These are phyloP conservation scores for Fusarium coicis DNA, from an alignment of 2,329 filamentous ascomycete species.

Conservation along the genomic window DNA sequence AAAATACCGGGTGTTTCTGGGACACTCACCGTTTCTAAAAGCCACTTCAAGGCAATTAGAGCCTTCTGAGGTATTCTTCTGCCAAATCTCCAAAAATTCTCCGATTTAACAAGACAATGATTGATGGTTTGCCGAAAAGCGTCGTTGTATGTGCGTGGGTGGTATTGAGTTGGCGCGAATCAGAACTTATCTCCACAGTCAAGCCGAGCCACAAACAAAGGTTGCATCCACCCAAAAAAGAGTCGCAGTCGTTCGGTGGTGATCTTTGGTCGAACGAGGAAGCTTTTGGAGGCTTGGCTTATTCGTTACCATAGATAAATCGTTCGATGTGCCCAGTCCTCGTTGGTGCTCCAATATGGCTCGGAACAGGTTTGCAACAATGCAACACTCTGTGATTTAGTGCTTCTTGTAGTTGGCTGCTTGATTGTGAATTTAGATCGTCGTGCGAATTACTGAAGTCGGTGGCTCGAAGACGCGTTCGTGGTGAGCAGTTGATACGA, in stretches of 20 bases:
- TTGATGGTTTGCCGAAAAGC: neutral
- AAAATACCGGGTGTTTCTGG: conserved; percentile 15
- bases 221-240: conserved; percentile 13
- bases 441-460: neutral
- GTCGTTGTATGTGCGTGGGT: neutral
- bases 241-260: neutral
- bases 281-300: conserved; percentile 1
- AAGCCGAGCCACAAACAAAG: neutral
- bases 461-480: neutral
- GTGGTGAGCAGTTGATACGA: neutral
- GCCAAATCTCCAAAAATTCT: neutral
- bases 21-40: conserved; percentile 29
- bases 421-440: neutral
- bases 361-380: neutral
- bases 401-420: neutral
- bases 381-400: neutral
- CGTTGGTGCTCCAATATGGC: neutral
- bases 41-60: neutral
- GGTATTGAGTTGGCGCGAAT: conserved; percentile 1
- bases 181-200: conserved; percentile 21
- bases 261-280: neutral
- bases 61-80: neutral
- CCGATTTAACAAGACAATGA: neutral
- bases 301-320: neutral
- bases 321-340: neutral